phyloP scores from a whole-genome alignment of 306 rosid genomes.

The Pyrus bretschneideri region DNA sequence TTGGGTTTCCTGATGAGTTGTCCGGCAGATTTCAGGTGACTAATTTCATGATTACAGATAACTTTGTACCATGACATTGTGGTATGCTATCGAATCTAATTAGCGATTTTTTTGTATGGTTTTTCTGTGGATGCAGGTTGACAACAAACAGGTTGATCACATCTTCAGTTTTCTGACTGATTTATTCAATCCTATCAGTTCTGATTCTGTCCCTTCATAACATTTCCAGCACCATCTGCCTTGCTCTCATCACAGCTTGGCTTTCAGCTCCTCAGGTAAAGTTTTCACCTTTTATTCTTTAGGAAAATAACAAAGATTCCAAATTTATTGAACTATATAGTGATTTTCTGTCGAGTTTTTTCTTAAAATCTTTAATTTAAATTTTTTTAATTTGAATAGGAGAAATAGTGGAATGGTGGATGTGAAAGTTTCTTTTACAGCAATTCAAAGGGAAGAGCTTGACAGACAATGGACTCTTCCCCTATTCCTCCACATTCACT shows the following conservation, averaged over 20 bases:
- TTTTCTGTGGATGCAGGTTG: no score
- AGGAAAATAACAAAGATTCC: not conserved
- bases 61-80: no score
- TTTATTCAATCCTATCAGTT: slow-evolving; percentile 9
- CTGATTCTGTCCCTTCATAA: not conserved
- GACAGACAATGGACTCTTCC: no score
- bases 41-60: no score
- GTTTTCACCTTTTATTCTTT: not conserved
- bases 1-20: no score
- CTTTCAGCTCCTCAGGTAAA: slow-evolving; percentile 21
- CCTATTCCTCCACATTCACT: no score
- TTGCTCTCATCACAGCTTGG: slow-evolving; percentile 3
- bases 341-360: not conserved
- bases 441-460: slow-evolving; percentile 11
- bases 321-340: slow-evolving; percentile 1
- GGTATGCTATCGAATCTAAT: no score
- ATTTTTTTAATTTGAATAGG: not conserved
- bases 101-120: no score
- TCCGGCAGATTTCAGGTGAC: no score
- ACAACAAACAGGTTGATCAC: no score
- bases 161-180: not conserved
- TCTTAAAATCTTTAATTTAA: not conserved
- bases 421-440: slow-evolving; percentile 17
- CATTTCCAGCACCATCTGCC: slow-evolving; percentile 6
- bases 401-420: slow-evolving; percentile 21